Conservation (phyloP, 2,329 filamentous ascomycete species). For the Penicillium frequentans region DNA sequence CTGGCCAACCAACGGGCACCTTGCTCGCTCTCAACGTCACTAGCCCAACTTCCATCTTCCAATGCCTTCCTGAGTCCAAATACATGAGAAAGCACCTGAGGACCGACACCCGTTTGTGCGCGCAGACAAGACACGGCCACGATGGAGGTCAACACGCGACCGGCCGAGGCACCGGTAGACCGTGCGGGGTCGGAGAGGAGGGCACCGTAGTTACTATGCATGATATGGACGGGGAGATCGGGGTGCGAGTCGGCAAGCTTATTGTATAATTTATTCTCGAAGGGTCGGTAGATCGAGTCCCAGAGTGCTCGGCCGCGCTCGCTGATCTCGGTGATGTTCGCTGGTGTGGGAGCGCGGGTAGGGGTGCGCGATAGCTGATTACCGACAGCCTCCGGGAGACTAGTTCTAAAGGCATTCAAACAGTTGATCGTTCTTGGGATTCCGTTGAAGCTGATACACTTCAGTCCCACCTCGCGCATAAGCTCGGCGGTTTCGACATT, state of each 20-base stretch:
- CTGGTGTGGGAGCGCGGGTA: constrained; percentile 53
- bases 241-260: constrained; percentile 76
- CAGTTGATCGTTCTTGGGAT: constrained; percentile 83
- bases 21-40: constrained; percentile 46
- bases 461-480: constrained; percentile 47
- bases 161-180: constrained; percentile 53
- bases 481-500: constrained; percentile 38
- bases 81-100: constrained; percentile 78
- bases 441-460: constrained; percentile 50
- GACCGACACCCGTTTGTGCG: constrained; percentile 77
- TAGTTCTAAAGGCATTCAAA: constrained; percentile 68
- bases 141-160: constrained; percentile 69
- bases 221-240: constrained; percentile 77
- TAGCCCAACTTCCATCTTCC: constrained; percentile 57
- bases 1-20: constrained; percentile 62
- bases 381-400: constrained; percentile 59
- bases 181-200: constrained; percentile 66
- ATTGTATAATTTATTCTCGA: constrained; percentile 67
- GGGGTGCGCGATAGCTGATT: constrained; percentile 56
- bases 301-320: constrained; percentile 66
- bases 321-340: constrained; percentile 57
- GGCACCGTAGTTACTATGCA: constrained; percentile 71
- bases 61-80: constrained; percentile 77
- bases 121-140: constrained; percentile 73
- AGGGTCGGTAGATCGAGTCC: constrained; percentile 74